phyloP scores from a whole-genome alignment of 2,329 filamentous ascomycete species.

The Alternaria ventricosa region DNA sequence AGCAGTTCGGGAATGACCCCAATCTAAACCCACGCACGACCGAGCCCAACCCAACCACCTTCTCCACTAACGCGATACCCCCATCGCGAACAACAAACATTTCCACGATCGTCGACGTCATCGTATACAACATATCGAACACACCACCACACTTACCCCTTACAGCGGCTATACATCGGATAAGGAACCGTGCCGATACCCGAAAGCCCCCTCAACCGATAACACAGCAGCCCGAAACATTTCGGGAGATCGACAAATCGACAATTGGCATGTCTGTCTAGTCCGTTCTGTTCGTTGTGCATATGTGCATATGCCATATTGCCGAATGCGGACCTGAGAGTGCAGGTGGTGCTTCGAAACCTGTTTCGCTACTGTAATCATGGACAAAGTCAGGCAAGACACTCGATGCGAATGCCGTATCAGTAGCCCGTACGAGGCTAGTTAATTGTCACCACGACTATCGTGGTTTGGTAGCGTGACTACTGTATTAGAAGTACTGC shows the following conservation, averaged over 20 bases:
- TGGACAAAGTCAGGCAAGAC: background rate
- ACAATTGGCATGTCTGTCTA: background rate
- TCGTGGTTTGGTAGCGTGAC: conserved; percentile 7
- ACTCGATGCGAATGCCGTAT: background rate
- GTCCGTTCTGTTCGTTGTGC: background rate
- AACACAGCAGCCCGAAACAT: conserved; percentile 6
- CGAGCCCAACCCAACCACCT: background rate
- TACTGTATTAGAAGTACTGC: background rate
- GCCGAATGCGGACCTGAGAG: conserved; percentile 5
- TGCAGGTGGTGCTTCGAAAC: background rate
- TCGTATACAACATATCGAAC: background rate
- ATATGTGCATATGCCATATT: background rate
- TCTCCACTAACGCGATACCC: background rate
- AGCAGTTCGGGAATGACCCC: background rate
- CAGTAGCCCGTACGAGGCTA: background rate
- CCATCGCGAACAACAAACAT: background rate
- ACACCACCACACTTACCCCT: background rate
- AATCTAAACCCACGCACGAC: background rate
- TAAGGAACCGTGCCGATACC: background rate
- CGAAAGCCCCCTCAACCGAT: background rate
- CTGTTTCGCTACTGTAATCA: background rate
- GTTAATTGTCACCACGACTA: background rate
- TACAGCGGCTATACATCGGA: background rate
- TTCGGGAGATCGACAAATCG: conserved; percentile 25
- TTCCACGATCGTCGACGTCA: conserved; percentile 11